Evolutionary conservation across 2,329 filamentous ascomycete genomes (phyloP).

Genomic region (Pezizomycotina sp.): DNA sequence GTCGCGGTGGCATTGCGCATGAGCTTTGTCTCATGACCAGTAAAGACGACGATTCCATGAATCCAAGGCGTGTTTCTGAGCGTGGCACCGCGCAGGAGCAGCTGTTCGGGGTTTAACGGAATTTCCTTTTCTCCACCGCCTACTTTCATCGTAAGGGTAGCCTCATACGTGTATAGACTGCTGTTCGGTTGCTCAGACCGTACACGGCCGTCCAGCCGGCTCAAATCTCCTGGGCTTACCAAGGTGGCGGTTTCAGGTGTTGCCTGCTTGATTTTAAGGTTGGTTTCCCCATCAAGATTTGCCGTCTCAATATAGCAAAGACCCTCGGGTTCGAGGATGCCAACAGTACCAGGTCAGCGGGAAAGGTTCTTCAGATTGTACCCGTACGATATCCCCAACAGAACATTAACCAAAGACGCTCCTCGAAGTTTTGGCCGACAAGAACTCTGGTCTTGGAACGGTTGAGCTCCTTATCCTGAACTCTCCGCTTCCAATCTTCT

Average conservation of each 20-base stretch:
- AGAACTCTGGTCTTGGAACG: slow-evolving; percentile 70
- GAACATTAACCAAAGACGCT: slow-evolving; percentile 87
- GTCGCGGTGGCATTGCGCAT: slow-evolving; percentile 97
- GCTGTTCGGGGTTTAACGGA: slow-evolving; percentile 75
- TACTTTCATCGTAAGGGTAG: slow-evolving; percentile 75
- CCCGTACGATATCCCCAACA: slow-evolving; percentile 81
- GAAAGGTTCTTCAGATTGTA: slow-evolving; percentile 89
- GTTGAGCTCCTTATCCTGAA: slow-evolving; percentile 74
- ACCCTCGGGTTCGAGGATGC: slow-evolving; percentile 95
- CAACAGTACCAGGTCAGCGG: slow-evolving; percentile 84
- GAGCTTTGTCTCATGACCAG: slow-evolving; percentile 92
- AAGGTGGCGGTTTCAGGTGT: slow-evolving; percentile 79
- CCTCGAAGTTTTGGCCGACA: slow-evolving; percentile 65
- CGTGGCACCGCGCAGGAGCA: slow-evolving; percentile 81
- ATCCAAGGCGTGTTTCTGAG: slow-evolving; percentile 94
- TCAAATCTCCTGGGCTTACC: slow-evolving; percentile 73
- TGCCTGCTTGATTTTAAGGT: slow-evolving; percentile 95
- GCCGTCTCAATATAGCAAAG: slow-evolving; percentile 98
- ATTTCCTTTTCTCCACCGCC: slow-evolving; percentile 89
- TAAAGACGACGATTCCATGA: slow-evolving; percentile 90
- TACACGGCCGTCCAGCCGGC: slow-evolving; percentile 67
- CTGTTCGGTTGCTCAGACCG: slow-evolving; percentile 96
- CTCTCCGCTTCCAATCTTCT: slow-evolving; percentile 80
- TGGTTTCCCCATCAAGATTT: slow-evolving; percentile 93
- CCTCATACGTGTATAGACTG: slow-evolving; percentile 95